A percentile compares a stretch with the other conserved stretches of the same genome.
These are phyloP conservation scores for Lactifluus pinguis DNA, from an alignment of 768 basidiomycete genomes.

Conservation along the genomic window DNA sequence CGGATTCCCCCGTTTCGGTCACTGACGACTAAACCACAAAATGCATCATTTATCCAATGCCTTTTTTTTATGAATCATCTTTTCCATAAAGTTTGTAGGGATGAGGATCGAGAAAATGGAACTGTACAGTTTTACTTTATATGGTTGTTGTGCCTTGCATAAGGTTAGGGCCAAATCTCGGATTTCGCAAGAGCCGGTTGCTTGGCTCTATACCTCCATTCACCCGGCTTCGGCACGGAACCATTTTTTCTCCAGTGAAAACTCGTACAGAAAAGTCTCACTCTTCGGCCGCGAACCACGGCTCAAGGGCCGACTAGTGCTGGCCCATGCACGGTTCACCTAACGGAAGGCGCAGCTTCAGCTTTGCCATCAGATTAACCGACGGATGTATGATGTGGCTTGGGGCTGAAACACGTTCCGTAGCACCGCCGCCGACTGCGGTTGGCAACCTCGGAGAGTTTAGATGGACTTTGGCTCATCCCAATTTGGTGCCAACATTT, in stretches of 20 bases:
- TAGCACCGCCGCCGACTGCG: slow-evolving; percentile 4
- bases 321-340: not conserved
- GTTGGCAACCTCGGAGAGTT: not conserved
- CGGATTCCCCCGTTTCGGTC: not conserved
- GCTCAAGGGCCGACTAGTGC: not conserved
- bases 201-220: not conserved
- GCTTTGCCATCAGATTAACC: not conserved
- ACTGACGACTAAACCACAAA: not conserved
- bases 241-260: not conserved
- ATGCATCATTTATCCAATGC: not conserved
- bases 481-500: slow-evolving; percentile 1
- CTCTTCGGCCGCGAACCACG: not conserved
- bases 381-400: not conserved
- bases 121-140: slow-evolving; percentile 11
- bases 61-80: not conserved
- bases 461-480: not conserved
- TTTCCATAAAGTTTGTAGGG: not conserved
- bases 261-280: not conserved
- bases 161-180: slow-evolving; percentile 8
- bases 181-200: not conserved
- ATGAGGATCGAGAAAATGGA: not conserved
- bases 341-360: not conserved
- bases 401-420: slow-evolving; percentile 13
- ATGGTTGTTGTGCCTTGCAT: slow-evolving; percentile 11
- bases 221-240: slow-evolving; percentile 16